Conservation (phyloP, 345 rosid genomes). For the Citrus hindsii region DNA sequence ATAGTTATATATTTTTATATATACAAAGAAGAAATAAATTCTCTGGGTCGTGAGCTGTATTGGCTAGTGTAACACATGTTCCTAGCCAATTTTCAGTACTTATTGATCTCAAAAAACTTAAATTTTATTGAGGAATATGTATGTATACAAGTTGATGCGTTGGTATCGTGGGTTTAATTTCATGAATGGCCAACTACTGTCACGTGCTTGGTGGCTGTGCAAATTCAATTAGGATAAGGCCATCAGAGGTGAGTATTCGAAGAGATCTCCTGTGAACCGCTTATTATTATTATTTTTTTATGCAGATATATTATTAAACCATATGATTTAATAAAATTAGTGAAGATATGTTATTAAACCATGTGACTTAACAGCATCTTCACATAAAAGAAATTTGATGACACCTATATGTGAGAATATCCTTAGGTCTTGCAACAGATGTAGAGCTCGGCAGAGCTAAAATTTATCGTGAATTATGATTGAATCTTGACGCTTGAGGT, state of each 20-base stretch:
- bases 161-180: no score
- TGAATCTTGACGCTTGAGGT: background rate
- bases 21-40: no score
- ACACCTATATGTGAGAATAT: no score
- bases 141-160: no score
- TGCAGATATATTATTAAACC: accelerated
- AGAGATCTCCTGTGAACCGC: no score
- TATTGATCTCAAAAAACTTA: background rate
- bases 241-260: no score
- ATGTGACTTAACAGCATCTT: no score
- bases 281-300: no score
- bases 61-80: background rate
- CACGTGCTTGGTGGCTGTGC: background rate
- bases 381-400: no score
- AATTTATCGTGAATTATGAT: background rate
- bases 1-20: no score
- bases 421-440: background rate
- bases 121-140: background rate
- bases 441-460: background rate
- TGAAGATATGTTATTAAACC: no score
- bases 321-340: no score
- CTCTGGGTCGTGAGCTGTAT: background rate
- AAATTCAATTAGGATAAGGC: background rate
- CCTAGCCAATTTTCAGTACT: background rate
- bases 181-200: background rate